Conservation (phyloP, 176 grass and related monocot genomes). For the Musa itinerans region DNA sequence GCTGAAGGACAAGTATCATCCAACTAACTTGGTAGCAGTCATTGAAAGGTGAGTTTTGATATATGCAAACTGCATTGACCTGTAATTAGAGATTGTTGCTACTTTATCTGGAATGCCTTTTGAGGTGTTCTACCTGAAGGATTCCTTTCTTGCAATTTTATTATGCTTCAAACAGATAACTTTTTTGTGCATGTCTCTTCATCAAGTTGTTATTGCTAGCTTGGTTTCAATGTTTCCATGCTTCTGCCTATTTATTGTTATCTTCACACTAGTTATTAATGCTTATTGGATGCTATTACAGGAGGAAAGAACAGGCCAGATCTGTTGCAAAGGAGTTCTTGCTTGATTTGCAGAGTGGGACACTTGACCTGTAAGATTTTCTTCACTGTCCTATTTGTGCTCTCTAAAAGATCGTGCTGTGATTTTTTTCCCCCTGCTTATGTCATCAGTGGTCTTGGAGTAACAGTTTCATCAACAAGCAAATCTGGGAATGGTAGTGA, state of each 20-base stretch:
- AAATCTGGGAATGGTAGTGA: slow-evolving; percentile 54
- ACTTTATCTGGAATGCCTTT: not conserved
- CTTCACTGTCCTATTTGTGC: not conserved
- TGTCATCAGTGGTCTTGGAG: slow-evolving; percentile 52
- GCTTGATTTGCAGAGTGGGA: slow-evolving; percentile 90
- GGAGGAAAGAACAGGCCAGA: slow-evolving; percentile 43
- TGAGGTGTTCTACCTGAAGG: not conserved
- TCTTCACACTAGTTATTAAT: not conserved
- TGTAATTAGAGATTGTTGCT: not conserved
- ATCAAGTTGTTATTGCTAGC: not conserved
- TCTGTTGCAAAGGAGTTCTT: slow-evolving; percentile 63
- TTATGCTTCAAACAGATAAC: not conserved
- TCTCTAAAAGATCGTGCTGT: not conserved
- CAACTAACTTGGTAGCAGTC: slow-evolving; percentile 80
- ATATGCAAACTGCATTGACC: slow-evolving; percentile 11
- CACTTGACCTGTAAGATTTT: slow-evolving; percentile 74
- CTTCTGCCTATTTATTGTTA: not conserved
- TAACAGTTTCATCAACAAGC: slow-evolving; percentile 29
- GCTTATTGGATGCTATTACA: slow-evolving; percentile 11
- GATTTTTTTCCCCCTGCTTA: not conserved
- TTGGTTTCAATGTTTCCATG: not conserved
- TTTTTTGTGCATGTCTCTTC: not conserved
- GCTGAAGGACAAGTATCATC: slow-evolving; percentile 96
- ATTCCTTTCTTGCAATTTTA: not conserved
- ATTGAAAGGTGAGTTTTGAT: slow-evolving; percentile 70